Conservation (phyloP, 2,329 filamentous ascomycete species). For the Torrubiella hemipterigena region DNA sequence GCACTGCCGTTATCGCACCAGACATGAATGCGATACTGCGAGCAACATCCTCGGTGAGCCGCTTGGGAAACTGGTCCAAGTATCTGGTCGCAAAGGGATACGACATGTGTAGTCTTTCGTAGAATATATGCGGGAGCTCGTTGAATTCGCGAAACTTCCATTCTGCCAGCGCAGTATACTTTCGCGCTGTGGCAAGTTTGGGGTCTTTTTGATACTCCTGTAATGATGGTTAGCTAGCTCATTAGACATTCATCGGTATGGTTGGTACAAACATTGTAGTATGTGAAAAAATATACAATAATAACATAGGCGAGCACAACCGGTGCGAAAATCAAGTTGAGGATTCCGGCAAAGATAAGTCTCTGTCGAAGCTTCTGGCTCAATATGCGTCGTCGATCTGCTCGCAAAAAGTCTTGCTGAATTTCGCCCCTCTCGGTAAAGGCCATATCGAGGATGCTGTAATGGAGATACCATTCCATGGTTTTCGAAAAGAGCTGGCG, state of each 20-base stretch:
- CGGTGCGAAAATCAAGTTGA: slow-evolving; percentile 78
- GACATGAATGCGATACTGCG: slow-evolving; percentile 79
- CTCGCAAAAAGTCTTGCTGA: slow-evolving; percentile 72
- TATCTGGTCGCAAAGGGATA: slow-evolving; percentile 88
- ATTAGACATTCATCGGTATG: not conserved
- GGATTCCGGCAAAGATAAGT: slow-evolving; percentile 70
- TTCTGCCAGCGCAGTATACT: slow-evolving; percentile 85
- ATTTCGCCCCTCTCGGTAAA: slow-evolving; percentile 87
- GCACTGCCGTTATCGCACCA: slow-evolving; percentile 74
- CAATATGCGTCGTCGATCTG: slow-evolving; percentile 65
- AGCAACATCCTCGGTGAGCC: slow-evolving; percentile 77
- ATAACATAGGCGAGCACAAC: slow-evolving; percentile 80
- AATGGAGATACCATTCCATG: slow-evolving; percentile 82
- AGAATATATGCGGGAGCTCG: slow-evolving; percentile 84
- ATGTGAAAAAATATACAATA: slow-evolving; percentile 84
- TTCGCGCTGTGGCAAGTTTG: slow-evolving; percentile 64
- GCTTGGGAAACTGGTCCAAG: slow-evolving; percentile 90
- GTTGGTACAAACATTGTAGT: slow-evolving; percentile 79
- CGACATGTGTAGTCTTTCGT: slow-evolving; percentile 84
- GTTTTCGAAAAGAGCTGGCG: slow-evolving; percentile 80
- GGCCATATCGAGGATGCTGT: slow-evolving; percentile 84
- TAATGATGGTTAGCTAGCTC: not conserved
- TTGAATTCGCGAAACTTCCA: slow-evolving; percentile 99
- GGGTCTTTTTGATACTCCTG: slow-evolving; percentile 94
- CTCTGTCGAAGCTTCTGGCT: slow-evolving; percentile 67